phyloP scores from a whole-genome alignment of 1,284 basidiomycete genomes.

The Cryptococcus neoformans region DNA sequence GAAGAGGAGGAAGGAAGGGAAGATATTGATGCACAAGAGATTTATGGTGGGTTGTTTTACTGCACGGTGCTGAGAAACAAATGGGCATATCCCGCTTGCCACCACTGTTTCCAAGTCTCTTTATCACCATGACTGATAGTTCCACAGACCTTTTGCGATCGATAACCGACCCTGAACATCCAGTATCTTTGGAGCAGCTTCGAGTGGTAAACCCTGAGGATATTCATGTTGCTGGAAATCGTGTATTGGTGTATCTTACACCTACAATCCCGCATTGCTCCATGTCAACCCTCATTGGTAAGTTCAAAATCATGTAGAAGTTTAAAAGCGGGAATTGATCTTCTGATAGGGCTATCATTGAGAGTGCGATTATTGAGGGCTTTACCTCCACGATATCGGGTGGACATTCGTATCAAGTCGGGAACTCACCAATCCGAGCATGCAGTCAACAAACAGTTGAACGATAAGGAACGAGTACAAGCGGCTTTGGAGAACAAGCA shows the following conservation, averaged over 20 bases:
- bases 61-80: neutral
- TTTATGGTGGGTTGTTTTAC: constrained; percentile 53
- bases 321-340: neutral
- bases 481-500: constrained; percentile 92
- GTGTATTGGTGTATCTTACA: constrained; percentile 83
- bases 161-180: constrained; percentile 96
- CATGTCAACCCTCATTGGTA: constrained; percentile 96
- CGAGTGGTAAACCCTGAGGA: constrained; percentile 91
- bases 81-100: neutral
- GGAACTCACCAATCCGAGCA: constrained; percentile 95
- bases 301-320: constrained; percentile 17
- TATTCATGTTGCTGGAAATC: constrained; percentile 68
- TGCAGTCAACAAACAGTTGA: constrained; percentile 96
- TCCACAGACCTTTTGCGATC: constrained; percentile 77
- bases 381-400: constrained; percentile 87
- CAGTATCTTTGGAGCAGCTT: constrained; percentile 90
- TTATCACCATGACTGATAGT: no score
- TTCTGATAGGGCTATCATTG: constrained; percentile 73
- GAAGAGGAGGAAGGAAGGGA: constrained; percentile 48
- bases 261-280: constrained; percentile 98
- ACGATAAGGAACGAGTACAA: constrained; percentile 97
- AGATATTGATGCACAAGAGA: constrained; percentile 58
- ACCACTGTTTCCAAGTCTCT: neutral
- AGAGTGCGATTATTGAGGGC: constrained; percentile 87
- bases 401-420: constrained; percentile 89